Conservation (phyloP, 106 monocot genomes). For the Amphibolis antarctica region DNA sequence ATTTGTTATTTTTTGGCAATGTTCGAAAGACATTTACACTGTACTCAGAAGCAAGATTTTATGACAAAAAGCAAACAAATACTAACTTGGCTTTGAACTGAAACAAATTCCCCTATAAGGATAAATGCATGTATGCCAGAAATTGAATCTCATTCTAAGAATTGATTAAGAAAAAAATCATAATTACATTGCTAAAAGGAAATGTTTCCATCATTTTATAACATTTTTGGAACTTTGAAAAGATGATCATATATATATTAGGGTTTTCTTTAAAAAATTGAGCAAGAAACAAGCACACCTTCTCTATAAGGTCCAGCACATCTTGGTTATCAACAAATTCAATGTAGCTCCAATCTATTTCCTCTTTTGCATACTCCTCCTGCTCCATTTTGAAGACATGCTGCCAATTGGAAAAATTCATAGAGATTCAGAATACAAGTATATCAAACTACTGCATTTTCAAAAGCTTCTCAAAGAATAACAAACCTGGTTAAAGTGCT, state of each 20-base stretch:
- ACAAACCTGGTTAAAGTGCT: slow-evolving; percentile 88
- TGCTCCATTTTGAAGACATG: slow-evolving; percentile 93
- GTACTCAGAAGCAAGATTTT: no score
- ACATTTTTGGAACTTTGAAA: no score
- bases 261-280: background rate
- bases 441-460: background rate
- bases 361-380: slow-evolving; percentile 79
- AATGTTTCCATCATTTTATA: no score
- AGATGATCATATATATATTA: background rate
- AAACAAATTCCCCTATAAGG: no score
- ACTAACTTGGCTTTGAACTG: no score
- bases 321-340: slow-evolving; percentile 95
- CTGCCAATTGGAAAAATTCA: slow-evolving; percentile 22
- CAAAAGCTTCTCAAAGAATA: background rate
- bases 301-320: slow-evolving; percentile 84
- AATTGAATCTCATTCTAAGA: no score
- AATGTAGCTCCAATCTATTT: slow-evolving; percentile 92
- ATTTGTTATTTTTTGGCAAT: no score
- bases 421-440: background rate
- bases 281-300: slow-evolving; percentile 26
- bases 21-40: no score
- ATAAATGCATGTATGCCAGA: no score
- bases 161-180: no score
- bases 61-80: no score
- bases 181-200: no score